phyloP scores from a whole-genome alignment of 1,139 yeast genomes.

The Nakaseomyces glabratus region DNA sequence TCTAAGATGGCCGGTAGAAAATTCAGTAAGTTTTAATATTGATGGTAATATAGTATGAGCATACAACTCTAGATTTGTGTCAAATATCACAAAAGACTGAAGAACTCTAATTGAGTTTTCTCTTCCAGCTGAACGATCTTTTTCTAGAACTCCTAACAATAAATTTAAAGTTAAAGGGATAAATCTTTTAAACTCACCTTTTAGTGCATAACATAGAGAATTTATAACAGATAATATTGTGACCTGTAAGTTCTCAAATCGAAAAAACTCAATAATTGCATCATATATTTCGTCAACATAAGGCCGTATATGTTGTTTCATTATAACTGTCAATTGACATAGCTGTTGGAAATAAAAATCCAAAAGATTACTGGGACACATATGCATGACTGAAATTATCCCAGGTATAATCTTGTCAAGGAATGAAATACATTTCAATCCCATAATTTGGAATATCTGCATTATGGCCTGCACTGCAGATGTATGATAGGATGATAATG shows the following conservation, averaged over 20 bases:
- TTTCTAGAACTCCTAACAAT: conserved; percentile 67
- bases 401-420: conserved; percentile 85
- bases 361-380: conserved; percentile 71
- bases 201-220: conserved; percentile 75
- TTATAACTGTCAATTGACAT: conserved; percentile 69
- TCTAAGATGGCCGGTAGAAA: conserved; percentile 47
- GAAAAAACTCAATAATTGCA: conserved; percentile 68
- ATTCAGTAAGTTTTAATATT: conserved; percentile 71
- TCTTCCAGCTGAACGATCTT: conserved; percentile 57
- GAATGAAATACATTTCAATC: conserved; percentile 80
- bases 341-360: conserved; percentile 88
- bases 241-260: conserved; percentile 57
- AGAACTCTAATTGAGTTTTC: conserved; percentile 69
- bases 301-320: conserved; percentile 83
- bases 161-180: conserved; percentile 71
- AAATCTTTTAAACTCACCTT: conserved; percentile 84
- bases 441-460: conserved; percentile 81
- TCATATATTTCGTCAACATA: conserved; percentile 66
- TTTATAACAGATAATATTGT: conserved; percentile 77
- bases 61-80: conserved; percentile 80
- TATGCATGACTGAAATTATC: conserved; percentile 72
- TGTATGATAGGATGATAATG: conserved; percentile 78
- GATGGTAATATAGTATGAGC: conserved; percentile 80
- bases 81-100: conserved; percentile 85
- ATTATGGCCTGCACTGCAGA: conserved; percentile 87